Conservation (phyloP, 345 rosid genomes). For the Angophora floribunda region DNA sequence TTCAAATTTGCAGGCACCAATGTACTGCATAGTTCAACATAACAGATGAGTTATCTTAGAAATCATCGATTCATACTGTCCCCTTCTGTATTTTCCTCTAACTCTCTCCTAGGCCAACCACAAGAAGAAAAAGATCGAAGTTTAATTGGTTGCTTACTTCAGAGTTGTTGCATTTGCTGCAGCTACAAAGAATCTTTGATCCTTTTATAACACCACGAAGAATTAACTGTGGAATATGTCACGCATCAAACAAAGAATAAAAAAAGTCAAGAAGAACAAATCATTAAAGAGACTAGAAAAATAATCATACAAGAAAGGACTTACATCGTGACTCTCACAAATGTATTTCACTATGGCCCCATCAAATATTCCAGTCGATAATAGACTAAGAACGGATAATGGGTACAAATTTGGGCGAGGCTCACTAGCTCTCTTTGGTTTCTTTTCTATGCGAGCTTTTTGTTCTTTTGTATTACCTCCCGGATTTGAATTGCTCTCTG, state of each 20-base stretch:
- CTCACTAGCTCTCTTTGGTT: constrained; percentile 13
- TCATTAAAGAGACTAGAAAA: not conserved
- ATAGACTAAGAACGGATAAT: constrained; percentile 39
- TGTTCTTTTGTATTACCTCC: not conserved
- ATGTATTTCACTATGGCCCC: constrained; percentile 48
- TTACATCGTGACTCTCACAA: constrained; percentile 48
- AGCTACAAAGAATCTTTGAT: constrained; percentile 38
- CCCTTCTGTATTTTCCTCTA: no score
- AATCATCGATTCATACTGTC: not conserved
- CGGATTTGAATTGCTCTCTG: not conserved
- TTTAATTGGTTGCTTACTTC: constrained; percentile 12
- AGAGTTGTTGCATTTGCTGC: constrained; percentile 30
- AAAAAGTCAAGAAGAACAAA: not conserved
- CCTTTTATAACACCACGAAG: constrained; percentile 33
- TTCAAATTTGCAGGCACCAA: constrained; percentile 44
- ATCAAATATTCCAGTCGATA: constrained; percentile 56
- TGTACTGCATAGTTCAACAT: constrained; percentile 17
- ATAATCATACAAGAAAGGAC: not conserved
- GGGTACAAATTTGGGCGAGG: constrained; percentile 30
- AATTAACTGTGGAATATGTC: constrained; percentile 17
- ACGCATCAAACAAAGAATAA: not conserved
- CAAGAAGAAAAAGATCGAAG: not conserved
- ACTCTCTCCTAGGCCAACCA: no score
- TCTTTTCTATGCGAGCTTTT: constrained; percentile 6
- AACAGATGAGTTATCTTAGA: not conserved